Evolutionary conservation across 2,329 filamentous ascomycete species (phyloP), one percentile per base, ranked within the genome.

Genomic region (Phoma sp.): DNA sequence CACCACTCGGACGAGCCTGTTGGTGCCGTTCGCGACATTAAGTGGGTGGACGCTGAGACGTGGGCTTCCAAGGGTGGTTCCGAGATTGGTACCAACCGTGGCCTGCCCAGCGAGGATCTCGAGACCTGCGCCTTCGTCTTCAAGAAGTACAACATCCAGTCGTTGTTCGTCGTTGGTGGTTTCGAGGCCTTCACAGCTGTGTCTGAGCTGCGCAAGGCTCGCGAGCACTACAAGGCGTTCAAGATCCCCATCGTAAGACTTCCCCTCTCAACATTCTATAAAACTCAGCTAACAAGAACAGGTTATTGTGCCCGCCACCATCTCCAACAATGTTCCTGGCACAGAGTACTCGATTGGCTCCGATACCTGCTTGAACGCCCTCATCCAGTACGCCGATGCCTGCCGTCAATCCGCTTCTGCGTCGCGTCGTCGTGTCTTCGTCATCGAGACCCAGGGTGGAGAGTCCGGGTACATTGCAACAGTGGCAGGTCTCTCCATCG

Each of bases 1-100:
- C 95, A 99, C 75, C 91, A 98, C 73, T 88, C 80, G 29, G 93
- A 98, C 71, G 81, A 87, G 68, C 93, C 93, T 0, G 56, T 91
- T 0, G 89, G 92, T 35, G 86, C 95, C 2, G 93, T 99, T 7
- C 88, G 93, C 29, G 85, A 89, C 35, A 90, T 98, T 55, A 81
- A 88, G 64, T 99, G 95, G 95, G 84, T 98, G 18, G 95, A 98
- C 71, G 92, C 96, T 4, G 93, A 98, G 72, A 83, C 86, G 57
- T 99, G 95, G 95, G 92, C 93, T 11, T 96, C 92, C 78, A 93
- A 92, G 78, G 95, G 95, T 72, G 95, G 95, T 58, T 98, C 93
- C 2, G 95, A 99, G 75, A 98, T 99, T 68, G 95, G 95, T 64
- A 99, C 93, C 24, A 99, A 99, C 81, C 90, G 95, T 67, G 92